Evolutionary conservation across 2,329 filamentous ascomycete species (phyloP).

Genomic region (Bisporella sp.): DNA sequence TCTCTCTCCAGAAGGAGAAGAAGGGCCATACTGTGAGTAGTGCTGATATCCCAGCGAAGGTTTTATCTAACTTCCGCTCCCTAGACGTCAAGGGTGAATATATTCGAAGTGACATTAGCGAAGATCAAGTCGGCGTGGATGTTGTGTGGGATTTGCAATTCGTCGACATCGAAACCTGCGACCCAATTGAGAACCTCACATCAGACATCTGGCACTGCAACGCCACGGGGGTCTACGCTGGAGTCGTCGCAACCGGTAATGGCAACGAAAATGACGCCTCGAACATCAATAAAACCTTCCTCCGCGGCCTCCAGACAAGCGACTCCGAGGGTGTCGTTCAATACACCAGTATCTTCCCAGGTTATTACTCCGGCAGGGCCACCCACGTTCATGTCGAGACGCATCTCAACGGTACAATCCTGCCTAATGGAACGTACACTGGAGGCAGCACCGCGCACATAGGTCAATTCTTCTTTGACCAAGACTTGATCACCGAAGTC

Average conservation of each 20-base stretch:
- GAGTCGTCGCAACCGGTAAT: conserved; percentile 7
- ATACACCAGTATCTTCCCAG: conserved; percentile 38
- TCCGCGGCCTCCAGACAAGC: conserved; percentile 28
- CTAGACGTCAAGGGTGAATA: conserved; percentile 41
- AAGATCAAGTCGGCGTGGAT: conserved; percentile 39
- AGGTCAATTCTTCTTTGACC: conserved; percentile 59
- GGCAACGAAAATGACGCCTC: not conserved
- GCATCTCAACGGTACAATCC: conserved; percentile 8
- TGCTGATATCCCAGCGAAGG: no score
- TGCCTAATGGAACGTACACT: conserved; percentile 39
- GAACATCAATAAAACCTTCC: conserved; percentile 11
- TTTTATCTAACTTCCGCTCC: no score
- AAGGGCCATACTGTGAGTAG: conserved; percentile 42
- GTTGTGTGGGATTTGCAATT: conserved; percentile 45
- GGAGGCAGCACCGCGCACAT: conserved; percentile 48
- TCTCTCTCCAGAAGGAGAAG: conserved; percentile 42
- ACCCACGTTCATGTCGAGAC: conserved; percentile 36
- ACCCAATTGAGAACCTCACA: conserved; percentile 27
- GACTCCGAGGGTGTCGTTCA: conserved; percentile 35
- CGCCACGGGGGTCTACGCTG: conserved; percentile 36
- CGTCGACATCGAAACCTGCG: conserved; percentile 24
- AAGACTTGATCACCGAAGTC: conserved; percentile 46
- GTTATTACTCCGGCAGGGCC: conserved; percentile 37
- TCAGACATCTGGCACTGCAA: conserved; percentile 42
- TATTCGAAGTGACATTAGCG: conserved; percentile 39